Evolutionary conservation across 106 monocot species (phyloP), one percentile per base, ranked within the genome.

Genomic region (Platanthera zijinensis): DNA sequence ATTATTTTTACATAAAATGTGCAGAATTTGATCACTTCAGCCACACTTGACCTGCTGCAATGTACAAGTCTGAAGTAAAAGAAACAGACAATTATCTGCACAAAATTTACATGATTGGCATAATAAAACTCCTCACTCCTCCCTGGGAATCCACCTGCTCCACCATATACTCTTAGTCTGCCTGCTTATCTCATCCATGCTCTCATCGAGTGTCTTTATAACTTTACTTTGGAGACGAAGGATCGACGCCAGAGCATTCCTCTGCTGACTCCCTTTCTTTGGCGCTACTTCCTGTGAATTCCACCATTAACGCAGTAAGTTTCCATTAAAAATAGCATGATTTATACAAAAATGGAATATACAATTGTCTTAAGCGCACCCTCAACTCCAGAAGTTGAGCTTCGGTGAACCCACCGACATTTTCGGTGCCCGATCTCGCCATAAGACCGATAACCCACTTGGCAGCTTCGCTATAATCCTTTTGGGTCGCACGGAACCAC

Each of bases 101-200:
- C 59, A 61, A 61, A 61, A 61, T 61, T 19, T 61, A 61, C 59
- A 61, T 61, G 18, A 61, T 61, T 8, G 59, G 59, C 21, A 61
- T 21, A n/a, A 61, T 67, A 5, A 67, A 13, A 5, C 67, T 67
- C 67, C 67, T 86, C 64, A 93, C 61, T 93, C 90, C 75, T 96
- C 85, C 72, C 75, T 80, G 8, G 96, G 96, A 70, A 96, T 96
- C 96, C 96, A 96, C 59, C 90, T 79, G 75, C 88, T 93, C 96
- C 96, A 96, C 96, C 96, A 96, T 8, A 96, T 22, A 72, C 84
- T 90, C 85, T 96, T 96, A 56, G 85, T 74, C 61, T 87, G 86
- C 51, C 77, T 82, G 81, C 69, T 87, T 18, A 96, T 75, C 82
- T 92, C 93, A 72, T 87, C 93, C 85, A 96, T 86, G 82, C 89